Percentiles rank a stretch among this genome's conserved stretches.
phyloP scores from a whole-genome alignment of 1,284 basidiomycete species.

The Ceratobasidium sp. region DNA sequence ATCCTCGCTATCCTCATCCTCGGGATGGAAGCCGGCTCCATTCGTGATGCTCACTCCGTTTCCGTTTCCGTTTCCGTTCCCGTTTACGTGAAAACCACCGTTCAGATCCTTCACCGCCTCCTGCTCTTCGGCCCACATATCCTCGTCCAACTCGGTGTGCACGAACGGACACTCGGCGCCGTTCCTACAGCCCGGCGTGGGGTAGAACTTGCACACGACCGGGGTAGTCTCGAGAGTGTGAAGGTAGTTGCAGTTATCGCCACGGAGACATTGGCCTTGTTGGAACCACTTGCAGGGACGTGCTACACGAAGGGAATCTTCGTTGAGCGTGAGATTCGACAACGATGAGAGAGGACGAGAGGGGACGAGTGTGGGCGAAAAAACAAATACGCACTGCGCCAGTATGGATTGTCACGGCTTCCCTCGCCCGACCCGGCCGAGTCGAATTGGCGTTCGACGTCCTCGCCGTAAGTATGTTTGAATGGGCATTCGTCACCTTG shows the following conservation, averaged over 20 bases:
- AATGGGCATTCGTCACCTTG: conserved; percentile 44
- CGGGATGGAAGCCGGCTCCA: not conserved
- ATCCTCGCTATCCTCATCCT: conserved; percentile 42
- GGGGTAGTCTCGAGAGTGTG: conserved; percentile 43
- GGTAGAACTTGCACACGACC: conserved; percentile 42
- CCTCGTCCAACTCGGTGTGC: conserved; percentile 14
- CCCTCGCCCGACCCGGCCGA: not conserved
- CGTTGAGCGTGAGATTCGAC: conserved; percentile 32
- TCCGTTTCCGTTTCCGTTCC: conserved; percentile 13
- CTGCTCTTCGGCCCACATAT: conserved; percentile 9
- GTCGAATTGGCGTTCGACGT: conserved; percentile 37
- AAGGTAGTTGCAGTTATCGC: conserved; percentile 43
- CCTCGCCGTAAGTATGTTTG: conserved; percentile 42
- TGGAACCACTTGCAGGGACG: conserved; percentile 45
- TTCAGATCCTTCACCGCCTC: not conserved
- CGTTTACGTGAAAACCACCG: not conserved
- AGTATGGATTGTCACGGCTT: conserved; percentile 37
- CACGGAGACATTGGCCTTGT: conserved; percentile 43
- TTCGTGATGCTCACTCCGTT: no score
- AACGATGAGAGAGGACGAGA: not conserved
- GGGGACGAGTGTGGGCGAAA: not conserved
- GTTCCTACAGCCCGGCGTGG: conserved; percentile 39
- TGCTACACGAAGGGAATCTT: not conserved
- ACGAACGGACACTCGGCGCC: conserved; percentile 42
- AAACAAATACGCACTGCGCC: conserved; percentile 33